phyloP scores from a whole-genome alignment of 768 basidiomycete genomes.

The Phaeotremella fagi region DNA sequence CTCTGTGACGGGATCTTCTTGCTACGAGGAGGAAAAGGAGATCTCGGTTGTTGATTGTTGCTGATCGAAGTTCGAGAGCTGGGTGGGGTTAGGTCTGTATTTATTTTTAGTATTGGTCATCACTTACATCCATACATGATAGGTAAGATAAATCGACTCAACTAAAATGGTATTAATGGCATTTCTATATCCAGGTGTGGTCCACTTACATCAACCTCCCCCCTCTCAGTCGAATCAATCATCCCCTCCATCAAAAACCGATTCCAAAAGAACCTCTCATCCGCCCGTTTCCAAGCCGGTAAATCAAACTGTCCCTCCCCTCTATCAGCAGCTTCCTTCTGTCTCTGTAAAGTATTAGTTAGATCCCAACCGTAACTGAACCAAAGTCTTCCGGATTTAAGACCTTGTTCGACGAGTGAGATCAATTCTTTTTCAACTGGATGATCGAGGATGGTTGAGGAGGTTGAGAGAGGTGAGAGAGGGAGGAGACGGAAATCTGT shows the following conservation, averaged over 20 bases:
- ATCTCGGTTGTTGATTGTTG: slow-evolving; percentile 69
- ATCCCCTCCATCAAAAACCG: slow-evolving; percentile 64
- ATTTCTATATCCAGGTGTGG: background rate
- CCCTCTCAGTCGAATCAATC: slow-evolving; percentile 56
- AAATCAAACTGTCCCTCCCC: slow-evolving; percentile 51
- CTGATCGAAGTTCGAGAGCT: slow-evolving; percentile 82
- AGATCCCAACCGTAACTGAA: slow-evolving; percentile 90
- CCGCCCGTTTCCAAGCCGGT: slow-evolving; percentile 58
- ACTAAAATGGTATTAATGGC: slow-evolving; percentile 54
- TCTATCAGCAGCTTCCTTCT: slow-evolving; percentile 59
- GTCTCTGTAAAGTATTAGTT: slow-evolving; percentile 78
- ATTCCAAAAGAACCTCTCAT: slow-evolving; percentile 99
- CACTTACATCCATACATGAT: slow-evolving; percentile 88
- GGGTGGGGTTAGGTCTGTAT: slow-evolving; percentile 6
- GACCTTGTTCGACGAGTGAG: slow-evolving; percentile 77
- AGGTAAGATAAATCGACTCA: slow-evolving; percentile 83
- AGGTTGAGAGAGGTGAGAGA: slow-evolving; percentile 65
- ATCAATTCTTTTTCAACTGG: slow-evolving; percentile 83
- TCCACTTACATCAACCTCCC: slow-evolving; percentile 62
- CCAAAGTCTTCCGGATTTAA: slow-evolving; percentile 72
- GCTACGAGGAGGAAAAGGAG: slow-evolving; percentile 84
- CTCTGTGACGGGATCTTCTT: slow-evolving; percentile 85
- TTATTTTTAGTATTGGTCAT: too few relatives aligned
- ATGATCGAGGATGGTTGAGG: slow-evolving; percentile 62
- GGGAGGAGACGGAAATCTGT: slow-evolving; percentile 89